Percentiles rank a stretch among this genome's conserved stretches.
Conservation (phyloP, 768 basidiomycete species). For the Tulasnella sp. region DNA sequence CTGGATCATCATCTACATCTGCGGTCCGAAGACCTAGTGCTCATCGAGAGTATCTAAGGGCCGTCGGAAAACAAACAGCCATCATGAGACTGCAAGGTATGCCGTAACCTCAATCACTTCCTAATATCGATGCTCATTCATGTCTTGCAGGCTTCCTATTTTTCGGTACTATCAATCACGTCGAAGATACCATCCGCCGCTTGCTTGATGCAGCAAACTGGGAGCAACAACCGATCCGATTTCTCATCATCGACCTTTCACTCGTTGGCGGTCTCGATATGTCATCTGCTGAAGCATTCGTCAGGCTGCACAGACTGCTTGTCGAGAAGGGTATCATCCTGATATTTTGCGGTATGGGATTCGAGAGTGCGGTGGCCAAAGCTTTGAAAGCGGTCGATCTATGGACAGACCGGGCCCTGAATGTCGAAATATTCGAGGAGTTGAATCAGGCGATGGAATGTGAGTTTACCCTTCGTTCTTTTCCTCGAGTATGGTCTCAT, state of each 20-base stretch:
- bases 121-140: neutral
- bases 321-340: conserved; percentile 66
- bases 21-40: conserved; percentile 82
- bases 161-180: conserved; percentile 85
- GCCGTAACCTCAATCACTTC: neutral
- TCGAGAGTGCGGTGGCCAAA: conserved; percentile 52
- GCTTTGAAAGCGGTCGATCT: conserved; percentile 73
- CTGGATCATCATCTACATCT: conserved; percentile 75
- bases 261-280: conserved; percentile 87
- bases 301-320: conserved; percentile 76
- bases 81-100: conserved; percentile 77
- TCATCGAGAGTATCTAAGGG: conserved; percentile 83
- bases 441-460: conserved; percentile 91
- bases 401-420: conserved; percentile 48
- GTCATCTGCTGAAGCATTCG: conserved; percentile 90
- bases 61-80: conserved; percentile 84
- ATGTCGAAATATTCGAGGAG: conserved; percentile 71
- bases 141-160: conserved; percentile 61
- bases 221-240: conserved; percentile 68
- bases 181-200: conserved; percentile 76
- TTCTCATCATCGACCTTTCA: conserved; percentile 79
- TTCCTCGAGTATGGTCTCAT: neutral
- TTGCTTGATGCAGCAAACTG: conserved; percentile 64
- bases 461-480: conserved; percentile 31
- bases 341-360: conserved; percentile 75